Percentiles rank a stretch among this genome's conserved stretches.
phyloP scores from a whole-genome alignment of 768 basidiomycete species.

The Leccinum boreale region DNA sequence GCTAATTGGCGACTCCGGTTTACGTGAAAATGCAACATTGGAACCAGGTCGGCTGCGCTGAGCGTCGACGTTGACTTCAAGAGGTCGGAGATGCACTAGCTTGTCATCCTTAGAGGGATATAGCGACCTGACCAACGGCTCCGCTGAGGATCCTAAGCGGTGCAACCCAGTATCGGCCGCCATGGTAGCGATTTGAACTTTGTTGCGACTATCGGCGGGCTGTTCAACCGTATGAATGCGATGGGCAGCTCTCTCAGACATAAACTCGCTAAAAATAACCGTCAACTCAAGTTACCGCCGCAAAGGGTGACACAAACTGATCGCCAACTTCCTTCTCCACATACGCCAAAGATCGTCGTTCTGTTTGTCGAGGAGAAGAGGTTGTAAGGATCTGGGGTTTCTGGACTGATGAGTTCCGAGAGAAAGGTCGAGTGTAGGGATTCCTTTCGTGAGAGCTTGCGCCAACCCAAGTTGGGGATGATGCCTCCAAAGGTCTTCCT shows the following conservation, averaged over 20 bases:
- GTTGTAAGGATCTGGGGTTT: background rate
- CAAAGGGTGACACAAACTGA: slow-evolving; percentile 8
- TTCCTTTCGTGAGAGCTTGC: slow-evolving; percentile 11
- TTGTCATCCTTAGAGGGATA: background rate
- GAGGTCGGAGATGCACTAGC: background rate
- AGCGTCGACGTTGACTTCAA: background rate
- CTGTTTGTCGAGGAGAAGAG: background rate
- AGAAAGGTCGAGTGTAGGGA: slow-evolving; percentile 2
- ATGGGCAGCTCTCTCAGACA: background rate
- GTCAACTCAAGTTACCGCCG: background rate
- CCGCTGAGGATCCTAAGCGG: background rate
- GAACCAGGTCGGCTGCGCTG: background rate
- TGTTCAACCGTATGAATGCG: background rate
- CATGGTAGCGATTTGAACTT: background rate
- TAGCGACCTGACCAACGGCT: background rate
- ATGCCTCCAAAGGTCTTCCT: background rate
- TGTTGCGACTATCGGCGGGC: background rate
- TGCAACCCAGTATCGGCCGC: background rate
- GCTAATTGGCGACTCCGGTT: background rate
- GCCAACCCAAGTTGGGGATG: background rate
- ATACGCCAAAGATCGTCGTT: background rate
- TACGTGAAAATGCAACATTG: background rate
- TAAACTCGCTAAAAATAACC: slow-evolving; percentile 1
- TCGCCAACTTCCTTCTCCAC: background rate
- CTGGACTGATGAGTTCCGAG: background rate